Conservation (phyloP, 768 basidiomycete species). For the Dacryopinax spathularia region DNA sequence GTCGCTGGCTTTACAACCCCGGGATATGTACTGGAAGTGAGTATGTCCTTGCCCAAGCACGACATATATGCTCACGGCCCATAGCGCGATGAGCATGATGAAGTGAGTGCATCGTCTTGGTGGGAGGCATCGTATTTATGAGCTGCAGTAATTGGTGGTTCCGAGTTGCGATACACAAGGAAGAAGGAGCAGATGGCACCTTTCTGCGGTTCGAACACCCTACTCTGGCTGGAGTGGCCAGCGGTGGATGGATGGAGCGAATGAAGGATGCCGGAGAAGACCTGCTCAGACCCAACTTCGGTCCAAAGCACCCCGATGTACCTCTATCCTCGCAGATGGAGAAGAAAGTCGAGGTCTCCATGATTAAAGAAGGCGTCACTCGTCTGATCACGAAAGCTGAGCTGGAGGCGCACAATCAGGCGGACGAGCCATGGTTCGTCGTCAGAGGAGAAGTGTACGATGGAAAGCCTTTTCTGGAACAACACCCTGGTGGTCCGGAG, state of each 20-base stretch:
- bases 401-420: constrained; percentile 26
- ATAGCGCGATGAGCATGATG: constrained; percentile 50
- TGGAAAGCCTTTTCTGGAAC: constrained; percentile 35
- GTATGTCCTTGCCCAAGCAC: not conserved
- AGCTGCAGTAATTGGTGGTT: constrained; percentile 35
- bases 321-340: not conserved
- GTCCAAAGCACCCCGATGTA: constrained; percentile 7
- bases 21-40: constrained; percentile 34
- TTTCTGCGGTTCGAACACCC: constrained; percentile 44
- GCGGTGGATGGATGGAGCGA: constrained; percentile 51
- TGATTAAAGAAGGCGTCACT: constrained; percentile 35
- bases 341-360: constrained; percentile 27
- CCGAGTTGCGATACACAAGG: constrained; percentile 34
- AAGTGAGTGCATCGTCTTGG: constrained; percentile 21
- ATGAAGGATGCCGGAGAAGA: constrained; percentile 35
- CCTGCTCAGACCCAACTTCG: constrained; percentile 31
- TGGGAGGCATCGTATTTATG: not conserved
- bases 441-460: constrained; percentile 44
- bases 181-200: constrained; percentile 18
- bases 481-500: constrained; percentile 46
- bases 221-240: constrained; percentile 33
- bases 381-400: constrained; percentile 34
- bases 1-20: constrained; percentile 34
- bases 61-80: constrained; percentile 19
- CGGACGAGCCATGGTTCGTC: constrained; percentile 38